Evolutionary conservation across 495 filamentous ascomycete genomes (phyloP).

Genomic region (Hyaloscypha hepaticicola): DNA sequence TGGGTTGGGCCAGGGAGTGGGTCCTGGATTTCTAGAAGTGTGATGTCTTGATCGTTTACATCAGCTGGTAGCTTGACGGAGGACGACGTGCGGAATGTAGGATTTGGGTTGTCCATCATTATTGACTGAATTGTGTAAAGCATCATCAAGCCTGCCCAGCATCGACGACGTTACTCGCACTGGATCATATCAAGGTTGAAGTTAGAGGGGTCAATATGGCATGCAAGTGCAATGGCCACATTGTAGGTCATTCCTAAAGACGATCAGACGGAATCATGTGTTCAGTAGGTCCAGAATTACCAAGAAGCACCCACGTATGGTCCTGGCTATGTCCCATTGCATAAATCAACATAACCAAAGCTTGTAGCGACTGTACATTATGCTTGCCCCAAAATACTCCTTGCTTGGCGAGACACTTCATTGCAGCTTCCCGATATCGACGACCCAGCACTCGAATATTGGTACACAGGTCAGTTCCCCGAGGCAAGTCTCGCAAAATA

Average conservation of each 20-base stretch:
- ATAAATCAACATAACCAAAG: conserved; percentile 45
- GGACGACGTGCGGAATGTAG: conserved; percentile 16
- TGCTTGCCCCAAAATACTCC: conserved; percentile 45
- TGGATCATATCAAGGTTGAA: conserved; percentile 44
- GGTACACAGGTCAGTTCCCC: conserved; percentile 41
- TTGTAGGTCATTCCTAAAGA: conserved; percentile 47
- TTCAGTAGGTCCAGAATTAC: neutral
- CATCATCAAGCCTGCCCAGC: conserved; percentile 47
- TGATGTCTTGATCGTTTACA: conserved; percentile 46
- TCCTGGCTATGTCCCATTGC: conserved; percentile 43
- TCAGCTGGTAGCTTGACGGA: conserved; percentile 45
- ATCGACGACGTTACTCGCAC: conserved; percentile 47
- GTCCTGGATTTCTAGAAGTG: conserved; percentile 35
- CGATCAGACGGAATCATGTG: neutral
- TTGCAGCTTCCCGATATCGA: conserved; percentile 46
- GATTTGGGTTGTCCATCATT: conserved; percentile 30
- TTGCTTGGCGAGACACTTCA: conserved; percentile 43
- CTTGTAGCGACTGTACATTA: conserved; percentile 48
- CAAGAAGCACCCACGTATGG: conserved; percentile 38
- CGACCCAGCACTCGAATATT: conserved; percentile 44
- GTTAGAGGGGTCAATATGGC: conserved; percentile 47
- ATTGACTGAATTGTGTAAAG: conserved; percentile 46
- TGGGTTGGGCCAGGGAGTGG: conserved; percentile 41
- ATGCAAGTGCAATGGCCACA: conserved; percentile 48
- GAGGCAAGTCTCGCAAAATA: conserved; percentile 43